Conservation (phyloP, 345 rosid genomes). For the Rhizophora apiculata region DNA sequence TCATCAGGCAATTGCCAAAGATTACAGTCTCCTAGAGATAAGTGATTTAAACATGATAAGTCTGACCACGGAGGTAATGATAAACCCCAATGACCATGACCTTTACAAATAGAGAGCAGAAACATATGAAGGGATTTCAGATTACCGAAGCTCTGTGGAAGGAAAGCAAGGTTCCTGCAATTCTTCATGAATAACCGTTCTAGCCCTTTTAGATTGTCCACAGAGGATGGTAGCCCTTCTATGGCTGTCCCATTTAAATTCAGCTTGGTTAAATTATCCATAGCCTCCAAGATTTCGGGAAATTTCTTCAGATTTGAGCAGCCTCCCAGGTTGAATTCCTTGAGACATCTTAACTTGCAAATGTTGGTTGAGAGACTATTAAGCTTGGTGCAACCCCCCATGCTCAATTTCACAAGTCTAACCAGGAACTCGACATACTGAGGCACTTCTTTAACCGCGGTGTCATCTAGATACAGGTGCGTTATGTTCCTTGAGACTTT, state of each 20-base stretch:
- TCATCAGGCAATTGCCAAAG: not conserved
- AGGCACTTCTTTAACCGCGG: conserved; percentile 10
- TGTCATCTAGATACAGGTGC: not conserved
- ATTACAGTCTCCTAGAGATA: not conserved
- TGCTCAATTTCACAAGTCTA: conserved; percentile 6
- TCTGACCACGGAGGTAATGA: no score
- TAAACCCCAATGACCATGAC: no score
- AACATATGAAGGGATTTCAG: no score
- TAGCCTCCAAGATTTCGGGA: not conserved
- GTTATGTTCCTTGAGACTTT: not conserved
- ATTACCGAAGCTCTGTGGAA: not conserved
- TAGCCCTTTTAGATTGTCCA: not conserved
- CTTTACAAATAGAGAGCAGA: no score
- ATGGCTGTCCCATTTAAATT: not conserved
- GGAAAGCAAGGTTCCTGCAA: not conserved
- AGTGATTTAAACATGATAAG: no score
- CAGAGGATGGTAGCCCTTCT: not conserved
- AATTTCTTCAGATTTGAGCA: conserved; percentile 14
- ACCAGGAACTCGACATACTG: not conserved
- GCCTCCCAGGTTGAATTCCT: conserved; percentile 5
- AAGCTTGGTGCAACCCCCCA: conserved; percentile 12
- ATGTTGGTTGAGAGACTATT: conserved; percentile 5
- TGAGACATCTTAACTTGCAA: not conserved
- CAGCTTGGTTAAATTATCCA: not conserved
- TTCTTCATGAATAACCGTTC: not conserved